A percentile compares a stretch with the other conserved stretches of the same genome.
These are phyloP conservation scores for Ilex asprella DNA, from an alignment of 257 asterid species.

Conservation along the genomic window DNA sequence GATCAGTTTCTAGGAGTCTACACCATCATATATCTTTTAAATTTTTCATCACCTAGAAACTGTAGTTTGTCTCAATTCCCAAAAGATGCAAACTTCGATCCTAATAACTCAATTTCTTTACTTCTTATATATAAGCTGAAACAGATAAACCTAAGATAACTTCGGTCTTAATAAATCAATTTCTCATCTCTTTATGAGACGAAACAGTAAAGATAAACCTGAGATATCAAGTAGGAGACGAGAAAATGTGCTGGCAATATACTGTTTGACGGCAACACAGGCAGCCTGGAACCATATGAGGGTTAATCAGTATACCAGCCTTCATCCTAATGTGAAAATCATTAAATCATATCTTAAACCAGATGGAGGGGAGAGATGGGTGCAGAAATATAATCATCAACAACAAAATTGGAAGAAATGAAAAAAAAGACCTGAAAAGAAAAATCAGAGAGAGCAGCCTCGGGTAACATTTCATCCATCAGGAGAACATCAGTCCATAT, in stretches of 20 bases:
- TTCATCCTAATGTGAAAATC: background rate
- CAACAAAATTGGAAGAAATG: constrained; percentile 6
- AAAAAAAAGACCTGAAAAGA: constrained; percentile 54
- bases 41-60: background rate
- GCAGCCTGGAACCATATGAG: constrained; percentile 53
- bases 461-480: constrained; percentile 91
- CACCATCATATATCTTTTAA: no score
- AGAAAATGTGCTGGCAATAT: constrained; percentile 49
- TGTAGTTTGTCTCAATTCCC: constrained; percentile 2
- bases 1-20: no score
- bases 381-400: constrained; percentile 13
- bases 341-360: no score
- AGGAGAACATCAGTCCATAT: constrained; percentile 78
- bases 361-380: constrained; percentile 9
- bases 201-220: constrained; percentile 46
- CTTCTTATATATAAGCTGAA: background rate
- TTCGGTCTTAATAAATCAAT: background rate
- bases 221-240: constrained; percentile 58
- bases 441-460: constrained; percentile 60
- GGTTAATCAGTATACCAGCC: background rate
- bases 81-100: constrained; percentile 4
- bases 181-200: background rate
- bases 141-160: constrained; percentile 65
- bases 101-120: no score
- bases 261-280: constrained; percentile 58